Conservation (phyloP, 371 early-diverging fungal species). For the Saksenaea vasiformis region DNA sequence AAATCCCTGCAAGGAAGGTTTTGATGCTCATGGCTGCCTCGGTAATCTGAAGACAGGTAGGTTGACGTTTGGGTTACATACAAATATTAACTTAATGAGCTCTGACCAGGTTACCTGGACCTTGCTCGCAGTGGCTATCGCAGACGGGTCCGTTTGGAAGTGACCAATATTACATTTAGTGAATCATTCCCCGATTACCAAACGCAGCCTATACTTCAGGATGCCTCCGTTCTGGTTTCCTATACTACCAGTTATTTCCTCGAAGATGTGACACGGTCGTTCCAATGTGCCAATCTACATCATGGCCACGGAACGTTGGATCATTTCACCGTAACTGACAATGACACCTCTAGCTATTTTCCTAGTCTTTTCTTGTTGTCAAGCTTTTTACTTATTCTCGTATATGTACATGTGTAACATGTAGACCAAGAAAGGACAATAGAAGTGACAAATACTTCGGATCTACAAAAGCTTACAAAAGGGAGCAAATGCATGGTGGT, state of each 20-base stretch:
- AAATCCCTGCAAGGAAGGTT: background rate
- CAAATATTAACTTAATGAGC: background rate
- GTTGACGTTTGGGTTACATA: background rate
- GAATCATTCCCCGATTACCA: background rate
- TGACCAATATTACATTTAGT: background rate
- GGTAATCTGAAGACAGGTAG: background rate
- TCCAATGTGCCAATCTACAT: background rate
- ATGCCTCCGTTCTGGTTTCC: background rate
- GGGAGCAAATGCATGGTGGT: conserved; percentile 5
- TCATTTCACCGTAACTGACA: background rate
- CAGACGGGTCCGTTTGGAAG: background rate
- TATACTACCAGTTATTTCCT: background rate
- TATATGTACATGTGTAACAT: background rate
- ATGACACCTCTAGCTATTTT: background rate
- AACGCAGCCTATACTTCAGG: background rate
- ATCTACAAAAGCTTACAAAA: background rate
- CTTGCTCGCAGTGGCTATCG: background rate
- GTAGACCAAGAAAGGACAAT: background rate
- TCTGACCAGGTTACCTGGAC: background rate
- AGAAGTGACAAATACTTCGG: background rate
- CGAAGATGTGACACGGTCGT: background rate
- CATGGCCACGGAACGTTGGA: background rate
- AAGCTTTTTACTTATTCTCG: background rate
- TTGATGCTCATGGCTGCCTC: background rate
- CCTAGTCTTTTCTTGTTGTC: background rate